These are phyloP conservation scores for Amphichorda felina DNA, from an alignment of 2,329 filamentous ascomycete genomes.

Conservation along the genomic window DNA sequence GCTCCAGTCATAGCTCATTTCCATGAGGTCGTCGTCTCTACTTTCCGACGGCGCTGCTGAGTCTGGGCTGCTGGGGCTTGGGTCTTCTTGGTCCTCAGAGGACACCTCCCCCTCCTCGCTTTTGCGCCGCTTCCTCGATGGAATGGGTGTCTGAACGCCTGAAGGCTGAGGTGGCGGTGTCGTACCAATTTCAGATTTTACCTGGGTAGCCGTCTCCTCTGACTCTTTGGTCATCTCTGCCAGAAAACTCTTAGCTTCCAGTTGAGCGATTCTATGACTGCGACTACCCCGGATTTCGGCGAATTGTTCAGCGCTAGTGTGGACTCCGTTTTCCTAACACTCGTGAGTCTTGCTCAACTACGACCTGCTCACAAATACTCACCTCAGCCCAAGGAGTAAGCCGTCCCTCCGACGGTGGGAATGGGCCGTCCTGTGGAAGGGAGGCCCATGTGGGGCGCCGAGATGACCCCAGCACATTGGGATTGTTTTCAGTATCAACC, in stretches of 20 bases:
- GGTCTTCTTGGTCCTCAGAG: neutral
- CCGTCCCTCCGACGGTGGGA: constrained; percentile 7
- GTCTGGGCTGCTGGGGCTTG: neutral
- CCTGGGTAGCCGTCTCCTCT: too few species aligned
- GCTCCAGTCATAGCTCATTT: neutral
- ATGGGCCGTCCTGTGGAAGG: too few species aligned
- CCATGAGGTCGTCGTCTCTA: neutral
- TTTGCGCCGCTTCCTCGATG: neutral
- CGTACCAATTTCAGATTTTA: too few species aligned
- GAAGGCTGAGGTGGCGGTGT: too few species aligned
- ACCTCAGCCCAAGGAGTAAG: constrained; percentile 15
- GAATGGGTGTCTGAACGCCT: too few species aligned
- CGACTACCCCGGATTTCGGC: neutral
- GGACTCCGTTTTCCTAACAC: too few species aligned
- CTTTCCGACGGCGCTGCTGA: too few species aligned
- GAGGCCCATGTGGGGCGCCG: neutral
- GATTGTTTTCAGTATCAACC: neutral
- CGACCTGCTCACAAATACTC: neutral
- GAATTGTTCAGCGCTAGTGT: too few species aligned
- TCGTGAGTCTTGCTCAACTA: neutral
- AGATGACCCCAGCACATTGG: neutral
- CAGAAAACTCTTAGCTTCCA: constrained; percentile 1
- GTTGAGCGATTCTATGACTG: neutral
- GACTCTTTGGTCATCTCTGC: neutral
- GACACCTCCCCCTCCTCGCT: neutral